Evolutionary conservation across 208 protist genomes (phyloP).

Genomic region (Trypanosoma rangeli): DNA sequence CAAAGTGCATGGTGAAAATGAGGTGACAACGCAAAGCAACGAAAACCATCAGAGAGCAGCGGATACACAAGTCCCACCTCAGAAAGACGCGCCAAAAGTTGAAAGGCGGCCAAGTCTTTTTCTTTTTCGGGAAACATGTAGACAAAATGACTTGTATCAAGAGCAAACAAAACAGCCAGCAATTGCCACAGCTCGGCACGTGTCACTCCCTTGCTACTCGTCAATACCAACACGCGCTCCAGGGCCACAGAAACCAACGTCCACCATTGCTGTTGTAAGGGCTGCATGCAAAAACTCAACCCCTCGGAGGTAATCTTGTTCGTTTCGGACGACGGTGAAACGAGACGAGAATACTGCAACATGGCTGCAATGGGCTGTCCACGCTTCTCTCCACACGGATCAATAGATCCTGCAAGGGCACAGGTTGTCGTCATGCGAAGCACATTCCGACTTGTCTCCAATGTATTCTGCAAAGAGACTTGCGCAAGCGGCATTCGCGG

Average conservation of each 20-base stretch:
- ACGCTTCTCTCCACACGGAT: constrained; percentile 31
- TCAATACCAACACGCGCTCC: constrained; percentile 59
- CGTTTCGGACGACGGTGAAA: constrained; percentile 27
- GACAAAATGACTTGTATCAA: constrained; percentile 55
- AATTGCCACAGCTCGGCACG: constrained; percentile 65
- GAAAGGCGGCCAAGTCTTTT: constrained; percentile 56
- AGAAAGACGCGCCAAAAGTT: constrained; percentile 70
- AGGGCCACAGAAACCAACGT: constrained; percentile 68
- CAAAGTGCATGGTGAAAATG: constrained; percentile 75
- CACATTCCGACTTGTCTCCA: constrained; percentile 50
- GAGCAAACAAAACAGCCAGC: constrained; percentile 57
- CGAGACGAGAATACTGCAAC: constrained; percentile 54
- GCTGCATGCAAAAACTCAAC: constrained; percentile 83
- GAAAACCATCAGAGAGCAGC: constrained; percentile 35
- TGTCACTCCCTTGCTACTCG: constrained; percentile 8
- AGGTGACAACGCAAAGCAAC: constrained; percentile 75
- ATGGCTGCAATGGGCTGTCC: constrained; percentile 45
- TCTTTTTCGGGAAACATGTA: constrained; percentile 60
- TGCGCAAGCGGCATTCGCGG: constrained; percentile 43
- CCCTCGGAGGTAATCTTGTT: constrained; percentile 58
- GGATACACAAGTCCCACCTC: constrained; percentile 84
- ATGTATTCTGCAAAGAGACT: constrained; percentile 56
- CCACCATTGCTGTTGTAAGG: constrained; percentile 88
- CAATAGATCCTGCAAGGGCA: constrained; percentile 58
- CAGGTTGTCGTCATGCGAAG: constrained; percentile 62